Conservation (phyloP, 169 alveolate genomes). For the Eimeria maxima region DNA sequence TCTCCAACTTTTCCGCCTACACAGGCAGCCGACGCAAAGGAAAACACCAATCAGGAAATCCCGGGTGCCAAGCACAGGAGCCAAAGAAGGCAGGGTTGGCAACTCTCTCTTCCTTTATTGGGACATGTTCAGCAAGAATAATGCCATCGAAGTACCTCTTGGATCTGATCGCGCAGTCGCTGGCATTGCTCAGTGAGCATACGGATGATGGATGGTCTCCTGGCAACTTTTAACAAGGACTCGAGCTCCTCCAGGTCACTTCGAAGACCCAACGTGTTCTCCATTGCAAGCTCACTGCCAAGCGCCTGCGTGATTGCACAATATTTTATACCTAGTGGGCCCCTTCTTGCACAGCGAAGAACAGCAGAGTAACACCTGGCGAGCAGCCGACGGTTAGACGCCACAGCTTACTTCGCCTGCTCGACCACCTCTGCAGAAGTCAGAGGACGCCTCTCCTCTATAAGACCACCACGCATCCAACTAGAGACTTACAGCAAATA, state of each 20-base stretch:
- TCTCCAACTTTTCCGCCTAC: slow-evolving; percentile 28
- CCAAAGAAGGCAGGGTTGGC: not conserved
- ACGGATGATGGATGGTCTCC: slow-evolving; percentile 18
- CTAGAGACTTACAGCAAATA: not conserved
- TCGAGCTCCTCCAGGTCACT: slow-evolving; percentile 67
- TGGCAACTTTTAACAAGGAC: slow-evolving; percentile 15
- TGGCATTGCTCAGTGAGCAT: slow-evolving; percentile 23
- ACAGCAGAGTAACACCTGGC: not conserved
- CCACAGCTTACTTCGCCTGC: not conserved
- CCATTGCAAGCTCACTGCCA: slow-evolving; percentile 34
- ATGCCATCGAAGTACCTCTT: slow-evolving; percentile 9
- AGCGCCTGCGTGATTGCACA: not conserved
- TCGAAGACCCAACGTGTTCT: slow-evolving; percentile 4
- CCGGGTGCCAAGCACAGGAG: not conserved
- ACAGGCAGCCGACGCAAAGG: not conserved
- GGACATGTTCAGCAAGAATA: too few species aligned
- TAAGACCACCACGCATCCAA: not conserved
- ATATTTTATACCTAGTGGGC: not conserved
- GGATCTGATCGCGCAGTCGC: slow-evolving; percentile 47
- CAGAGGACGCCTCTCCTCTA: not conserved
- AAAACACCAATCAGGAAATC: not conserved
- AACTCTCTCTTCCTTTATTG: not conserved
- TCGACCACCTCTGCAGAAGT: not conserved
- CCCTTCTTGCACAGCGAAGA: not conserved
- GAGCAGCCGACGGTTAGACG: not conserved